Base-by-base conservation (phyloP, 805 yeast species). In the Yamadazyma phyllophila region DNA sequence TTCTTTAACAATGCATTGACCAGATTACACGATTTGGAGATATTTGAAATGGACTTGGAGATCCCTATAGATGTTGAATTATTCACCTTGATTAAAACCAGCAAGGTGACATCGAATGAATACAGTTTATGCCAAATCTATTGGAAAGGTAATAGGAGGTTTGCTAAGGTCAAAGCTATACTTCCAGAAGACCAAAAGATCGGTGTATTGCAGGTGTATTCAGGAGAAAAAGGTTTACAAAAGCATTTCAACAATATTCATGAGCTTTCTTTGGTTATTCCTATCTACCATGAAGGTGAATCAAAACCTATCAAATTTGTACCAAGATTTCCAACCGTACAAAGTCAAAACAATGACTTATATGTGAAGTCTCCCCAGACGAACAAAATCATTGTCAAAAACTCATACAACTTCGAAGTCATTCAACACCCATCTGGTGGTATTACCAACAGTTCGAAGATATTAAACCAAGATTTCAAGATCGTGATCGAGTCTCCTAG, bases 301-400 rank as follows among this genome's bases (percentile, higher is more conserved):
- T 74, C 75, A 57, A 82, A 78, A 55, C 76, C 79, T 10, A 74
- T 82, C 41, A 82, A 82, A 49, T 86, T 89, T 62, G 88, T 87
- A 13, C 80, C 81, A 14, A 69, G 88, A 43, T 83, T 78, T 53
- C 89, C 94, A 1, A 81, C 92, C 0, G 83, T 85, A 13, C 82
- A 78, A 48, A 77, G 84, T 26, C 81, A 78, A 57, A 73, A 74
- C 36, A 80, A 83, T 49, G 99, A 92, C 61, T 63, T 89, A 39
- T 94, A 92, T 63, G 78, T 94, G 46, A 75, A 80, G 44, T 88
- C 85, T 52, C 99, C 99, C 1, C 98, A 92, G 62, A 78, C 83
- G 50, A 78, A 76, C 53, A 73, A 77, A 47, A 65, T 94, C 39
- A 66, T 75, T 7, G 67, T 66, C 14, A 80, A 80, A 15, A 80